Base-by-base conservation (phyloP, 2,329 filamentous ascomycete species). In the Hymenoscyphus albidus region DNA sequence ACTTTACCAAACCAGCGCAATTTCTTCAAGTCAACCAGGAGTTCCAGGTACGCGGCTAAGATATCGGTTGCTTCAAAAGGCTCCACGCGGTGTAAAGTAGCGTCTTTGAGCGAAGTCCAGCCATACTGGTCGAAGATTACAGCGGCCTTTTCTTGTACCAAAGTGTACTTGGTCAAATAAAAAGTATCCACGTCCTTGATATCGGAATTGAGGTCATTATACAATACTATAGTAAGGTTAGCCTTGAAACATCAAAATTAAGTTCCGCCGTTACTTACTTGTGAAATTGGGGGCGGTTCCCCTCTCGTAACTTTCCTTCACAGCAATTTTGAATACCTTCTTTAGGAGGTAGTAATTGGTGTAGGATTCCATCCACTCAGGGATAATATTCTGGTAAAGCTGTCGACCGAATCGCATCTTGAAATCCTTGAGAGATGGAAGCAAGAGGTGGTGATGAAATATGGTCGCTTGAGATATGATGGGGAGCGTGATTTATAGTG, bases 331-430 rank as follows among this genome's bases (percentile, higher is more conserved):
- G 31, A 40, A 31, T 12, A 42, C 16, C 31, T 58, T 58, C 54
- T 62, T 62, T n/a, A 62, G 38, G 31, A 44, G 32, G 40, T 55
- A 40, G 39, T 62, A 62, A 2, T 58, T 55, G n/a, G 58, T 12
- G 44, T 62, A 62, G 16, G 54, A 62, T 1, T 31, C 31, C 14
- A 38, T 16, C 61, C 61, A 62, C 54, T 62, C 61, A 1, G 51
- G 51, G 61, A 58, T 31, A 42, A 58, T 16, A 38, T 58, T 9
- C 13, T 18, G 51, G 44, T 62, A 27, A 22, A 62, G 61, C 7
- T 62, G 51, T 16, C 61, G 61, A 18, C 61, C 61, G 32, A 62
- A 62, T 16, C 61, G 32, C 61, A 62, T 62, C 16, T 35, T 35
- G 35, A 35, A 7, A 7, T 35, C 35, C 35, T 35, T 35, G 35